A percentile compares a stretch with the other conserved stretches of the same genome.
Conservation (phyloP, 106 monocot species). For the Apostasia ramifera region DNA sequence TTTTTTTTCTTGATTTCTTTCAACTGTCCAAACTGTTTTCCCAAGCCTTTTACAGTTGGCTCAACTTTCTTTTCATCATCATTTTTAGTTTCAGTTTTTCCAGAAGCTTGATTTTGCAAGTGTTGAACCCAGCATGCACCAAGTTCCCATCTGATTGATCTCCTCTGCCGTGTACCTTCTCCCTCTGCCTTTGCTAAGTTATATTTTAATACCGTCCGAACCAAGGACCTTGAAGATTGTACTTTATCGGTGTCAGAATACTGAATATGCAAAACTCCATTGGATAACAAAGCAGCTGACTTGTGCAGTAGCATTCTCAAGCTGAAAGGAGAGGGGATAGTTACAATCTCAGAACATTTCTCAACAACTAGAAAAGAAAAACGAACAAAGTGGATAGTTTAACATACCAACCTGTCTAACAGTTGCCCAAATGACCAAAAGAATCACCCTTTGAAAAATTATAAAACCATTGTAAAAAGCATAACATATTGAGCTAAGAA, state of each 20-base stretch:
- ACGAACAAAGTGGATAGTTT: not conserved
- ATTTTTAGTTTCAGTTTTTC: slow-evolving; percentile 54
- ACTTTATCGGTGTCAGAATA: slow-evolving; percentile 34
- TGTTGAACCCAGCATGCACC: slow-evolving; percentile 97
- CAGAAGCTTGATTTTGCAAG: slow-evolving; percentile 57
- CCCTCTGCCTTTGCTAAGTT: slow-evolving; percentile 52
- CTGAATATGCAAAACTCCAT: slow-evolving; percentile 18
- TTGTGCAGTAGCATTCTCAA: slow-evolving; percentile 74
- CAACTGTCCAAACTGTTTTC: slow-evolving; percentile 74
- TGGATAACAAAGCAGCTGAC: slow-evolving; percentile 21
- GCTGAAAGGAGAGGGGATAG: slow-evolving; percentile 35
- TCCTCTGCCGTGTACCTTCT: slow-evolving; percentile 29
- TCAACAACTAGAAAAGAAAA: not conserved
- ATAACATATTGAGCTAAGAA: not conserved
- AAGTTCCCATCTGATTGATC: slow-evolving; percentile 79
- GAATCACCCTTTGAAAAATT: not conserved
- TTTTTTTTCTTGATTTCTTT: slow-evolving; percentile 85
- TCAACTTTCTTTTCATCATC: slow-evolving; percentile 53
- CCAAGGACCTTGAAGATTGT: slow-evolving; percentile 16
- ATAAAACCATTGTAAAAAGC: not conserved
- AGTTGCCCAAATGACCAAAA: not conserved
- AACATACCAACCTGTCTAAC: not conserved
- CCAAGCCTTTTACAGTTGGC: slow-evolving; percentile 78
- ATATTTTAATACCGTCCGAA: slow-evolving; percentile 39
- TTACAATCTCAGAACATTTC: not conserved